Evolutionary conservation across 495 filamentous ascomycete genomes (phyloP).

Genomic region (Usnea hakonensis): DNA sequence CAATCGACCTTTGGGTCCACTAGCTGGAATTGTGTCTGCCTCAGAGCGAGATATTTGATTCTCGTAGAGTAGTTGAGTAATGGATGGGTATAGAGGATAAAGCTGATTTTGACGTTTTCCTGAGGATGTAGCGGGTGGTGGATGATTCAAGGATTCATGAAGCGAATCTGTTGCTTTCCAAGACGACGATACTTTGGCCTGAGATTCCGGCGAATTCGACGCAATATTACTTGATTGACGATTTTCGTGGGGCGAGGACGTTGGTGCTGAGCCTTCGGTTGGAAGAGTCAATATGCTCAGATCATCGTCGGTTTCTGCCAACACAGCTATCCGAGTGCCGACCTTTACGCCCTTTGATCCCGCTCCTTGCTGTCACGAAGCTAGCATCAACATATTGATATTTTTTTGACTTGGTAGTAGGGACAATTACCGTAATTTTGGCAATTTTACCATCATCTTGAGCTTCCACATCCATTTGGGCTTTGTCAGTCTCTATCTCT

Average conservation of each 20-base stretch:
- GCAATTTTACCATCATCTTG: slow-evolving; percentile 73
- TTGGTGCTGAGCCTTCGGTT: slow-evolving; percentile 42
- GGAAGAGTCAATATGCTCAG: slow-evolving; percentile 60
- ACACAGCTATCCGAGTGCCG: slow-evolving; percentile 64
- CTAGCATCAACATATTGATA: not conserved
- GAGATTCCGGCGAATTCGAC: slow-evolving; percentile 24
- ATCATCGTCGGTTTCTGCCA: slow-evolving; percentile 70
- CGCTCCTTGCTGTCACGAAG: slow-evolving; percentile 42
- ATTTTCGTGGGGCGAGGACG: slow-evolving; percentile 31
- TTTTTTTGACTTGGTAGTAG: not conserved
- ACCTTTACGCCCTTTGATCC: slow-evolving; percentile 65
- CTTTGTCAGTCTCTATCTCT: slow-evolving; percentile 85
- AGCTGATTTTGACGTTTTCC: slow-evolving; percentile 55
- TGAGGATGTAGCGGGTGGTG: slow-evolving; percentile 34
- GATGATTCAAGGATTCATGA: slow-evolving; percentile 25
- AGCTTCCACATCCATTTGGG: slow-evolving; percentile 84
- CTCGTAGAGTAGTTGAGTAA: slow-evolving; percentile 68
- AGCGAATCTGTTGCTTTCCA: slow-evolving; percentile 28
- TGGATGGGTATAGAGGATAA: slow-evolving; percentile 81
- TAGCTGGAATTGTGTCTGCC: slow-evolving; percentile 71
- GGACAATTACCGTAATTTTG: slow-evolving; percentile 53
- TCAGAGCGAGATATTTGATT: slow-evolving; percentile 65
- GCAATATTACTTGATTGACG: slow-evolving; percentile 19
- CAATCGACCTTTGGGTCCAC: slow-evolving; percentile 80
- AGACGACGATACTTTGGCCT: slow-evolving; percentile 27